These are phyloP conservation scores for Zopfia rhizophila DNA, from an alignment of 2,329 filamentous ascomycete genomes.

Conservation along the genomic window DNA sequence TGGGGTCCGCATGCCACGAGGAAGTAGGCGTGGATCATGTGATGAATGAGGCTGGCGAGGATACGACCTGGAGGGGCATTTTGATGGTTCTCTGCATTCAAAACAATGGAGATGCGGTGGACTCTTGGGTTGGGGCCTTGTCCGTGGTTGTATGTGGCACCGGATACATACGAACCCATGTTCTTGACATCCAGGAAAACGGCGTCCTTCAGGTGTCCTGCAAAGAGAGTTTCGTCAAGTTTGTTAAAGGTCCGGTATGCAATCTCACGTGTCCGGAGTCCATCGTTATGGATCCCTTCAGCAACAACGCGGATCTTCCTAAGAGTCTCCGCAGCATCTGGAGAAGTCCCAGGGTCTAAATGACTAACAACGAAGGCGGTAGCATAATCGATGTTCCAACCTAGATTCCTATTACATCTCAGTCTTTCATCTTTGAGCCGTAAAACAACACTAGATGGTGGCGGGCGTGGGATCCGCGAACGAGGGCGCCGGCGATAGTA, in stretches of 20 bases:
- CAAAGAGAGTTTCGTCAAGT: slow-evolving; percentile 51
- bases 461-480: slow-evolving; percentile 5
- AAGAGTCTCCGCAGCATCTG: slow-evolving; percentile 29
- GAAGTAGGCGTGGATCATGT: slow-evolving; percentile 60
- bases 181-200: slow-evolving; percentile 47
- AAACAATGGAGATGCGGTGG: slow-evolving; percentile 50
- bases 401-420: slow-evolving; percentile 37
- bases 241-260: slow-evolving; percentile 50
- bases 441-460: slow-evolving; percentile 13
- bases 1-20: slow-evolving; percentile 54
- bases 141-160: slow-evolving; percentile 49
- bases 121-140: slow-evolving; percentile 32
- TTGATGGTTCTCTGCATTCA: slow-evolving; percentile 36
- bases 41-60: slow-evolving; percentile 53
- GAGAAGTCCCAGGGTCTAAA: slow-evolving; percentile 32
- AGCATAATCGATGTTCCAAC: slow-evolving; percentile 56
- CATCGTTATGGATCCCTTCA: slow-evolving; percentile 23
- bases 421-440: slow-evolving; percentile 34
- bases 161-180: slow-evolving; percentile 40
- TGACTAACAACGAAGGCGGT: slow-evolving; percentile 52
- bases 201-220: slow-evolving; percentile 48
- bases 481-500: slow-evolving; percentile 7
- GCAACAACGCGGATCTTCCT: slow-evolving; percentile 29
- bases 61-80: slow-evolving; percentile 44
- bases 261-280: slow-evolving; percentile 28